phyloP scores from a whole-genome alignment of 139 green algal genomes.

The Chlamydomonas incerta region DNA sequence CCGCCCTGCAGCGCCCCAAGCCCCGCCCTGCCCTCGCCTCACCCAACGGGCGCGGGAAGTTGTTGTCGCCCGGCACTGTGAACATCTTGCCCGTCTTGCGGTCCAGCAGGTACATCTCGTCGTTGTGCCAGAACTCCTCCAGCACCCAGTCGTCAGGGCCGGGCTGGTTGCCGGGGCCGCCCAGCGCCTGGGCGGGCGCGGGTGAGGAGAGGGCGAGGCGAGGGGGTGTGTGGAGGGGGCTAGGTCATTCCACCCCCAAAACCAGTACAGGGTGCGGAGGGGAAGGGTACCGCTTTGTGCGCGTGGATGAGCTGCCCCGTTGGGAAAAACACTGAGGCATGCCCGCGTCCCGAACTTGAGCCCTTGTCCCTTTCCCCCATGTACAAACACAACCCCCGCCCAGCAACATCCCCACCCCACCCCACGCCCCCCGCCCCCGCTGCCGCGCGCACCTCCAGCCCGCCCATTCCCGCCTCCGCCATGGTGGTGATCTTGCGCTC shows the following conservation, averaged over 20 bases:
- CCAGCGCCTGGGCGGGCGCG: conserved; percentile 12
- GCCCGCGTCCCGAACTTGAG: too few species aligned
- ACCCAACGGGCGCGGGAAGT: conserved; percentile 59
- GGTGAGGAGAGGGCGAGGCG: too few species aligned
- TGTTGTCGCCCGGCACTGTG: conserved; percentile 51
- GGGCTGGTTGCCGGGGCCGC: not conserved
- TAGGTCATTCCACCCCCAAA: too few species aligned
- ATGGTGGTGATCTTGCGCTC: conserved; percentile 53
- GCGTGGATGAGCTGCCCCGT: too few species aligned
- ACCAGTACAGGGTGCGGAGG: too few species aligned
- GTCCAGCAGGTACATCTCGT: conserved; percentile 63
- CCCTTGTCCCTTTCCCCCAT: too few species aligned
- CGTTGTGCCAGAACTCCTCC: conserved; percentile 59
- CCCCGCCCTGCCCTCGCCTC: not conserved
- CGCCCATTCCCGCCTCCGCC: conserved; percentile 5
- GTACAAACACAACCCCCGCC: too few species aligned
- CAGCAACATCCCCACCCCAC: too few species aligned
- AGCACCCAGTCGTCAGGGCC: conserved; percentile 59
- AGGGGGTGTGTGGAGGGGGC: too few species aligned
- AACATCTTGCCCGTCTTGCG: conserved; percentile 58
- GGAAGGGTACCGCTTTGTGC: too few species aligned
- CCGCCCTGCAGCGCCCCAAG: not conserved
- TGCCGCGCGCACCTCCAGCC: conserved; percentile 10
- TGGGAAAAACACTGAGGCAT: too few species aligned
- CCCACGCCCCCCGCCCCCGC: not conserved